Percentiles rank a stretch among this genome's conserved stretches.
Conservation (phyloP, 805 yeast species). For the Pichia gijzeniarum region DNA sequence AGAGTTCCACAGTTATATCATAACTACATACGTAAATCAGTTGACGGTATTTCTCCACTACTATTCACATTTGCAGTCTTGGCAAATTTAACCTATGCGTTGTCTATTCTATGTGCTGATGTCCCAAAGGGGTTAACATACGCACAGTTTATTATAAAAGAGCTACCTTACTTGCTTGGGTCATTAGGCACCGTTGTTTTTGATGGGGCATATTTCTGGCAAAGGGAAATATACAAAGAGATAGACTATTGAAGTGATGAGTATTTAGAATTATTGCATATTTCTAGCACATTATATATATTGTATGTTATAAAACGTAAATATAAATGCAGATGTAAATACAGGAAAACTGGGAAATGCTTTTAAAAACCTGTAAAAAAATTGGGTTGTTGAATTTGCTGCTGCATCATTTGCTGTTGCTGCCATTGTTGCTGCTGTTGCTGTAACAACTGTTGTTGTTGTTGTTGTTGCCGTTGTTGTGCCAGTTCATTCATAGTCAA, state of each 20-base stretch:
- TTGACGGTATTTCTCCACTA: conserved; percentile 78
- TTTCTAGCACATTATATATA: no score
- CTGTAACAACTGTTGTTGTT: conserved; percentile 15
- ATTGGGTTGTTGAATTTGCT: conserved; percentile 13
- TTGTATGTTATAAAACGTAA: no score
- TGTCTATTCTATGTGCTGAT: conserved; percentile 66
- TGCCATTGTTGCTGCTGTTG: conserved; percentile 17
- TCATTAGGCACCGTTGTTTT: conserved; percentile 80
- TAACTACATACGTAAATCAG: conserved; percentile 72
- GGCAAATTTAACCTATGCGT: conserved; percentile 72
- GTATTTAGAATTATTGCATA: not conserved
- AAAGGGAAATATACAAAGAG: conserved; percentile 28
- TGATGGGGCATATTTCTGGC: conserved; percentile 67
- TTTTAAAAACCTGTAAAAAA: conserved; percentile 21
- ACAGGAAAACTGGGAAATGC: no score
- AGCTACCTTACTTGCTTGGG: conserved; percentile 78
- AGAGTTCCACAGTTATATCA: conserved; percentile 80
- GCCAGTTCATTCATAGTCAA: conserved; percentile 5
- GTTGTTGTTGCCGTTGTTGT: conserved; percentile 14
- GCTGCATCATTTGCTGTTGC: conserved; percentile 13
- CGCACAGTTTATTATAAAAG: conserved; percentile 51
- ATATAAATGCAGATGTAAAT: not conserved
- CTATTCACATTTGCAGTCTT: conserved; percentile 71
- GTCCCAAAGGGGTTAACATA: conserved; percentile 36
- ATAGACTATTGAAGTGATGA: not conserved